phyloP scores from a whole-genome alignment of 352 stramenopile species.

The Globisporangium yorkense region DNA sequence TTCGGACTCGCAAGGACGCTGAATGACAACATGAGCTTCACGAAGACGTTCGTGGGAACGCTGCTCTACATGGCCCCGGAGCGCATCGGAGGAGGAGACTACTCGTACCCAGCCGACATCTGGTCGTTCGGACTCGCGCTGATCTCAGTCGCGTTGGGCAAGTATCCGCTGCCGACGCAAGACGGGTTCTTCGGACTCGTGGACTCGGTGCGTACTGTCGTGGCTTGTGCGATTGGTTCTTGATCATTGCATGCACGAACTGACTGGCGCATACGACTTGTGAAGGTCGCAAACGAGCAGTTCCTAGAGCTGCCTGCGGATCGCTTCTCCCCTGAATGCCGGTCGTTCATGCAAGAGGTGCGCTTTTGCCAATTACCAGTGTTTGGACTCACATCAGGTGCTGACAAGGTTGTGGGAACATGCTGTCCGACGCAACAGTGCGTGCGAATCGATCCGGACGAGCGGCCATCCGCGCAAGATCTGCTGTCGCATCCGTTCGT shows the following conservation, averaged over 20 bases:
- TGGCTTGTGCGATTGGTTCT: not conserved
- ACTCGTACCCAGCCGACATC: constrained; percentile 84
- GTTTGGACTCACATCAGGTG: not conserved
- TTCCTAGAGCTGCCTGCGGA: constrained; percentile 59
- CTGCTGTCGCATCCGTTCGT: constrained; percentile 74
- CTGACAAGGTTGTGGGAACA: too few relatives aligned
- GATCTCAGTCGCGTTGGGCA: constrained; percentile 73
- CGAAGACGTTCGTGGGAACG: constrained; percentile 92
- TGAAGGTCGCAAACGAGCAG: constrained; percentile 74
- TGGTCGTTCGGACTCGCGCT: constrained; percentile 82
- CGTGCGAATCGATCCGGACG: constrained; percentile 54
- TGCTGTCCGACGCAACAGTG: constrained; percentile 24
- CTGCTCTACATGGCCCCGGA: constrained; percentile 94
- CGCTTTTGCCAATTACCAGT: not conserved
- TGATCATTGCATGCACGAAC: not conserved
- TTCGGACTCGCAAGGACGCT: constrained; percentile 79
- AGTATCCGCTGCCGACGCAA: constrained; percentile 80
- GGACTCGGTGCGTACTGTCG: constrained; percentile 37
- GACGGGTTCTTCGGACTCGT: constrained; percentile 87
- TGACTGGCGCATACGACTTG: not conserved
- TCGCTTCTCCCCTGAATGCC: constrained; percentile 58
- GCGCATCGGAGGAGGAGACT: constrained; percentile 88
- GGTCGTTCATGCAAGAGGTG: constrained; percentile 67
- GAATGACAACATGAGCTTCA: constrained; percentile 65
- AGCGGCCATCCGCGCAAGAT: constrained; percentile 54